Base-by-base conservation (phyloP, 140 eudicot genomes). In the Senecio squalidus region DNA sequence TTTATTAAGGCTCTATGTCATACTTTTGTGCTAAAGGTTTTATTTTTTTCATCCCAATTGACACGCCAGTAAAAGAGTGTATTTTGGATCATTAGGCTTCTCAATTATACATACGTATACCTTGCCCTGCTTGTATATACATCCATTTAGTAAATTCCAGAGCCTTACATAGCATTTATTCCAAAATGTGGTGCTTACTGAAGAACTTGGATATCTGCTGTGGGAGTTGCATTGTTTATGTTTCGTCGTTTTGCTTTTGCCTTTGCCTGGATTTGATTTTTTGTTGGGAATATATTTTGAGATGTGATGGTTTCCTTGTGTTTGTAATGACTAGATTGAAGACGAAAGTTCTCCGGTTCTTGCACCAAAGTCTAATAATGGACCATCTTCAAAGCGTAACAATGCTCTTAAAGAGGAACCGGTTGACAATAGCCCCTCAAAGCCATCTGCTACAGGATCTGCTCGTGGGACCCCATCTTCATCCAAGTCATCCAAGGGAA, bases 291-390 rank as follows among this genome's bases (percentile, higher is more conserved):
- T 51, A 4, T 28, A 1, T 52, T 14, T 25, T 38, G 22, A n/a
- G 41, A 31, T 62, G 16, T 16, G 49, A 21, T 39, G 55, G 16
- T 18, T 14, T n/a, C 1, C 10, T 31, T 33, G 16, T 25, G 27
- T 47, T 23, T 72, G 22, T 55, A 60, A 9, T 61, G 46, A 46
- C 18, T 72, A 80, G 95, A 61, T 65, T 67, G 92, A 87, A 54
- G 98, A 91, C 51, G 94, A 82, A 47, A 78, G 79, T 53, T 86
- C 98, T 39, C 96, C 96, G 60, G 96, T 92, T 43, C 78, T 84
- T 38, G 86, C 95, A 72, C 95, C 89, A 50, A 87, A 80, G 76
- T 25, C 74, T 60, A 89, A 67, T 38, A 71, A 45, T 34, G 63
- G 28, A 28, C n/a, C n/a, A n/a, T 34, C 69, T 60, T 69, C 76